A percentile compares a stretch with the other conserved stretches of the same genome.
These are phyloP conservation scores for Actinomucor elegans DNA, from an alignment of 371 early-diverging fungal genomes.

Conservation along the genomic window DNA sequence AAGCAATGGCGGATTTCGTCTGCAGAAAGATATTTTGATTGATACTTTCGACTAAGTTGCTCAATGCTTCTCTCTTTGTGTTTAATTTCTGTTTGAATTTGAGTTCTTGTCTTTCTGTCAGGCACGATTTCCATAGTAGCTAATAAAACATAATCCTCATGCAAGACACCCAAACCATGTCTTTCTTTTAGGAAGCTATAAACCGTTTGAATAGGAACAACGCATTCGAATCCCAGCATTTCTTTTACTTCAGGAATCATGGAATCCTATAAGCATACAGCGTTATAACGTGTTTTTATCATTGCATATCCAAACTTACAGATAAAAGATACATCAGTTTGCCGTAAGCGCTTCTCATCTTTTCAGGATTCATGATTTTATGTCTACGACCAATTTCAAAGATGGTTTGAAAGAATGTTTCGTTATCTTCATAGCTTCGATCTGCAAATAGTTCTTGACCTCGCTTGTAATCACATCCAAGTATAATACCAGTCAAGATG, in stretches of 20 bases:
- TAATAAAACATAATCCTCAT: constrained; percentile 74
- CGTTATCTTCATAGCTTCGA: constrained; percentile 82
- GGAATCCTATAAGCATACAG: constrained; percentile 64
- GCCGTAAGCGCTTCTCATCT: constrained; percentile 94
- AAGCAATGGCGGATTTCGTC: constrained; percentile 88
- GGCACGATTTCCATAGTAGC: constrained; percentile 92
- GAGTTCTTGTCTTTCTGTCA: constrained; percentile 73
- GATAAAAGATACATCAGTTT: constrained; percentile 91
- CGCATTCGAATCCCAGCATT: constrained; percentile 80
- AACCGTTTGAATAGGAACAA: constrained; percentile 87
- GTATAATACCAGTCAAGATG: constrained; percentile 86
- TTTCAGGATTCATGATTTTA: constrained; percentile 98
- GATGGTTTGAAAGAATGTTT: constrained; percentile 84
- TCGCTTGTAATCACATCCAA: constrained; percentile 78
- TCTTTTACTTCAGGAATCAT: constrained; percentile 84
- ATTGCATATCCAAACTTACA: constrained; percentile 38
- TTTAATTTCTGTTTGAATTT: constrained; percentile 85
- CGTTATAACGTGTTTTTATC: neutral
- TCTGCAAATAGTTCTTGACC: constrained; percentile 90
- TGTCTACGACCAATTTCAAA: constrained; percentile 94
- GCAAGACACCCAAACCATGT: constrained; percentile 65
- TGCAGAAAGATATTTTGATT: constrained; percentile 46
- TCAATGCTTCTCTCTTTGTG: constrained; percentile 93
- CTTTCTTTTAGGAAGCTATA: constrained; percentile 69
- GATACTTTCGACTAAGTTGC: constrained; percentile 76